Conservation (phyloP, 371 early-diverging fungal species). For the Apophysomyces elegans region DNA sequence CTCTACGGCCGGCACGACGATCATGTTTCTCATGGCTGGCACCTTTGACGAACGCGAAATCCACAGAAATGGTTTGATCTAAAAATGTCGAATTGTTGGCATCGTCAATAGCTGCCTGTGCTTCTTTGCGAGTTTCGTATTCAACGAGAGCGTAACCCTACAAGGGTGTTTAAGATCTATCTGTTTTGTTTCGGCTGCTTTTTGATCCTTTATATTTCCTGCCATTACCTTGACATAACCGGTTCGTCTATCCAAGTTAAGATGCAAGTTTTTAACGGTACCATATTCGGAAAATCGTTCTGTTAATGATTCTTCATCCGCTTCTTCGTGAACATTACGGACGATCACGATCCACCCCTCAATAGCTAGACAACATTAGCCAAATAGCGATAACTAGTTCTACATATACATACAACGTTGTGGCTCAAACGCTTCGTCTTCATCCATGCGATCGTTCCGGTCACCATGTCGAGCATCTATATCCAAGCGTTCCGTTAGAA, state of each 20-base stretch:
- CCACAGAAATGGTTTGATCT: constrained; percentile 72
- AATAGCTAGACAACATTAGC: constrained; percentile 56
- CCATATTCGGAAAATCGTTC: constrained; percentile 93
- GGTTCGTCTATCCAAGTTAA: constrained; percentile 92
- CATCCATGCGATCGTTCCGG: constrained; percentile 24
- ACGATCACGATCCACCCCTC: constrained; percentile 96
- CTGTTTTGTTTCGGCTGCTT: neutral
- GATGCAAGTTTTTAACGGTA: constrained; percentile 83
- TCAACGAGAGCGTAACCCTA: constrained; percentile 95
- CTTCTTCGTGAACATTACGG: constrained; percentile 93
- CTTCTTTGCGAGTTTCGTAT: constrained; percentile 83
- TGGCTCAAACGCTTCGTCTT: constrained; percentile 47
- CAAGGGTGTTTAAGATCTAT: neutral
- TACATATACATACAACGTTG: constrained; percentile 60
- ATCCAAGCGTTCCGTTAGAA: constrained; percentile 11
- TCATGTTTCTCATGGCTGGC: constrained; percentile 17
- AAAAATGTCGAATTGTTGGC: constrained; percentile 75
- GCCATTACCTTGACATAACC: constrained; percentile 90
- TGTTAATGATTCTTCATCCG: constrained; percentile 87
- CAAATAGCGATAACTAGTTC: no score
- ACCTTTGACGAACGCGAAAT: constrained; percentile 84
- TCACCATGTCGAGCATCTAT: constrained; percentile 17
- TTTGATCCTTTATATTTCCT: neutral
- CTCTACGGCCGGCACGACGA: constrained; percentile 18
- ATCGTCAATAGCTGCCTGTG: constrained; percentile 77